Base-by-base conservation (phyloP, 2,329 filamentous ascomycete genomes). In the Ophiostoma fasciatum region DNA sequence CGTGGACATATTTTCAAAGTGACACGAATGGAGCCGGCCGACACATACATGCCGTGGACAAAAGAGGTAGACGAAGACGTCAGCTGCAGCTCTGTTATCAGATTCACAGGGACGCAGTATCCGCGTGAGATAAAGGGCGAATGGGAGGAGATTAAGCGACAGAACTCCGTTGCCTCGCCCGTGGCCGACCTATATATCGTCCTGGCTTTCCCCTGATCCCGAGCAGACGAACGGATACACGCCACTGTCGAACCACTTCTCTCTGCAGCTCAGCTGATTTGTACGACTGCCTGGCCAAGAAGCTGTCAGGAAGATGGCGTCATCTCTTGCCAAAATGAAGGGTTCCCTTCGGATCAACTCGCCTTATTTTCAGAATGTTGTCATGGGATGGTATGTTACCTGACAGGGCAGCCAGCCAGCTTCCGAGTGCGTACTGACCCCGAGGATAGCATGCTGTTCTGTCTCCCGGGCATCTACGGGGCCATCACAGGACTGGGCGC, bases 401-500 rank as follows among this genome's bases (percentile, higher is more conserved):
- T n/a, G n/a, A n/a, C n/a, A n/a, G n/a, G n/a, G n/a, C n/a, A n/a
- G n/a, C n/a, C n/a, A n/a, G n/a, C n/a, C n/a, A n/a, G n/a, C n/a
- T n/a, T n/a, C n/a, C n/a, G n/a, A n/a, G n/a, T n/a, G n/a, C n/a
- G 23, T 9, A 6, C 23, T 25, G 13, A 25, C 23, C 23, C 11
- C 13, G 4, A 9, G 7, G 58, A 62, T 3, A 64, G 65, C 8
- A 38, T 31, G 11, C 27, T 38, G 12, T 39, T 39, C 13, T 39
- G 37, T 18, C 31, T 31, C 5, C 38, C 38, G 10, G 38, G 38
- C 13, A 41, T 28, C 14, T 39, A 39, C 12, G 22, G 27, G 1
- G 37, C 37, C 15, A 35, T 39, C 20, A 39, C 37, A 4, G 37
- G 37, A 9, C 33, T 39, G 5, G 37, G 37, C 13, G 37, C 37